A percentile compares a stretch with the other conserved stretches of the same genome.
These are phyloP conservation scores for Passiflora organensis DNA, from an alignment of 345 rosid genomes.

Conservation along the genomic window DNA sequence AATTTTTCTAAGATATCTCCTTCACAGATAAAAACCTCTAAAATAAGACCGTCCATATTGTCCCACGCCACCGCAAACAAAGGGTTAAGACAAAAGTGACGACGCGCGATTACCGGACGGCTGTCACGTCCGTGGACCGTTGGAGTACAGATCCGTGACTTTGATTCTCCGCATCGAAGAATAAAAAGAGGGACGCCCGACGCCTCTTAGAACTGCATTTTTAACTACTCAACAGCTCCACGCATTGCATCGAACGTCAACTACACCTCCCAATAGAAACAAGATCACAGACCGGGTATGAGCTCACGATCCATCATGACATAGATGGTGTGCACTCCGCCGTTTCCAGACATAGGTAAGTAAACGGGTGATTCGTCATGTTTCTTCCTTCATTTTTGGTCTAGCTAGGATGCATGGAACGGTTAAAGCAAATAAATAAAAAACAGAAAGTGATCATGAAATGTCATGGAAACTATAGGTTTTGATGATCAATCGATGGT, in stretches of 20 bases:
- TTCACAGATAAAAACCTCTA: too few relatives aligned
- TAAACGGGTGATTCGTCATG: neutral
- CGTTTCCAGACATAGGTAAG: neutral
- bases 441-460: too few relatives aligned
- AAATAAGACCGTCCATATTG: too few relatives aligned
- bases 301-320: too few relatives aligned
- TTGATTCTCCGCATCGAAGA: neutral
- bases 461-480: too few relatives aligned
- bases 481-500: neutral
- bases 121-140: conserved; percentile 8
- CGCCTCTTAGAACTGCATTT: too few relatives aligned
- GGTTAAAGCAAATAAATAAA: too few relatives aligned
- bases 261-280: neutral
- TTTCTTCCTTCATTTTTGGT: neutral
- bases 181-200: neutral
- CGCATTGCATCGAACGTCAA: neutral
- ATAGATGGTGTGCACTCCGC: too few relatives aligned
- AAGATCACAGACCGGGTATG: too few relatives aligned
- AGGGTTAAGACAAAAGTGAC: neutral
- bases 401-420: too few relatives aligned
- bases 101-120: conserved; percentile 19
- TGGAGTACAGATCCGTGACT: conserved; percentile 28
- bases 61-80: neutral
- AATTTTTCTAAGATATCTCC: too few relatives aligned
- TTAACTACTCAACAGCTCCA: neutral